Conservation (phyloP, 75 land plant species). For the Cunninghamia lanceolata region DNA sequence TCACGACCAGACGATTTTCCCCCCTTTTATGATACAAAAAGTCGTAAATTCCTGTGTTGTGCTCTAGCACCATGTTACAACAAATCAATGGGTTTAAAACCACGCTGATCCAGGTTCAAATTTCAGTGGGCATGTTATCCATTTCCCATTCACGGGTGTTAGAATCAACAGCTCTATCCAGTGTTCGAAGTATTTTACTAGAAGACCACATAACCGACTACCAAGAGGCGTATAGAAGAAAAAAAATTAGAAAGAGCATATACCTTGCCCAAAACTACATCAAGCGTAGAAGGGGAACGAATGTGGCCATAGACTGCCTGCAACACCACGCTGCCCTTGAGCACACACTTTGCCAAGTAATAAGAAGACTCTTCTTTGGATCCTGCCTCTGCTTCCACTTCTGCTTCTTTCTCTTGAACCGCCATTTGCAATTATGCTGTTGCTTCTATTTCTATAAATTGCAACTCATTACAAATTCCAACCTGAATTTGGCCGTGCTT, state of each 20-base stretch:
- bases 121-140: background rate
- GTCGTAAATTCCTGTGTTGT: background rate
- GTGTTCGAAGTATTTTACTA: too few species aligned
- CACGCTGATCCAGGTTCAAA: slow-evolving; percentile 69
- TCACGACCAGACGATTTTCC: too few species aligned
- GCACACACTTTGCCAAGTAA: slow-evolving; percentile 80
- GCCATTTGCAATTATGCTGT: slow-evolving; percentile 21
- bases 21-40: too few species aligned
- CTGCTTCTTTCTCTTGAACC: slow-evolving; percentile 33
- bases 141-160: background rate
- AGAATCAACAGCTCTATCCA: too few species aligned
- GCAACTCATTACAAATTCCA: background rate
- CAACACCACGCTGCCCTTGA: slow-evolving; percentile 75
- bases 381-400: slow-evolving; percentile 14
- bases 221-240: background rate
- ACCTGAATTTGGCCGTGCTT: background rate
- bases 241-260: background rate
- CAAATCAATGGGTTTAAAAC: slow-evolving; percentile 65
- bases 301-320: slow-evolving; percentile 84
- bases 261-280: slow-evolving; percentile 94
- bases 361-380: slow-evolving; percentile 5
- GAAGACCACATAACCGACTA: too few species aligned
- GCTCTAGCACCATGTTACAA: slow-evolving; percentile 71
- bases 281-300: slow-evolving; percentile 68
- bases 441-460: background rate